Evolutionary conservation across 2,329 filamentous ascomycete genomes (phyloP), one percentile per base, ranked within the genome.

Genomic region (Aspergillus texensis): DNA sequence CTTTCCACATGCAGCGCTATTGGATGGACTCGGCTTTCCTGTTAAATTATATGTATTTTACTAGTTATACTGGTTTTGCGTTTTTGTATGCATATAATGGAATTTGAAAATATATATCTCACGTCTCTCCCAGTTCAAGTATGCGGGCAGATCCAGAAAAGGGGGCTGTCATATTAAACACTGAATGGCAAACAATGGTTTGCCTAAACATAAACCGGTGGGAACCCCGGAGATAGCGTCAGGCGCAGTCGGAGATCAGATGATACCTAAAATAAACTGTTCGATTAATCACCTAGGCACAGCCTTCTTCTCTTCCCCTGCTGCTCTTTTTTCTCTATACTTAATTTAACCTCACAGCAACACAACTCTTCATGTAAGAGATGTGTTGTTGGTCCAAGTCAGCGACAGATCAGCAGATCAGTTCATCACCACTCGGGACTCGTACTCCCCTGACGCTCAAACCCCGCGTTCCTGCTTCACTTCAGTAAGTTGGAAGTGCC

Each of bases 1-100:
- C 58, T 34, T 45, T 53, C 52, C 52, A 57, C 54, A 32, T 67
- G 65, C 57, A 68, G 65, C 67, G 67, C 62, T 69, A 66, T 72
- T 72, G 68, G 62, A 63, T 67, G 68, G 62, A 52, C 61, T 66
- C 61, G 65, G 68, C 62, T 63, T 66, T 41, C 5, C 19, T 62
- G 57, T 62, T 65, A 69, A 62, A 62, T 64, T 68, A 66, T 61
- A 52, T 77, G 74, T 77, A 76, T 61, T 75, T 71, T 75, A 75
- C 66, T 70, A 66, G 48, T 67, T 65, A 62, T 65, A 32, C 9
- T 52, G 65, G 64, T 71, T 63, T 52, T 63, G 65, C 69, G 62
- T 63, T 43, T 67, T 58, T 75, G 73, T 75, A 74, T 75, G 71
- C 72, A 74, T 76, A 76, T 72, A 73, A 75, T 74, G 71, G 70